Evolutionary conservation across 495 filamentous ascomycete species (phyloP), one percentile per base, ranked within the genome.

Genomic region (Daldinia concentrica): DNA sequence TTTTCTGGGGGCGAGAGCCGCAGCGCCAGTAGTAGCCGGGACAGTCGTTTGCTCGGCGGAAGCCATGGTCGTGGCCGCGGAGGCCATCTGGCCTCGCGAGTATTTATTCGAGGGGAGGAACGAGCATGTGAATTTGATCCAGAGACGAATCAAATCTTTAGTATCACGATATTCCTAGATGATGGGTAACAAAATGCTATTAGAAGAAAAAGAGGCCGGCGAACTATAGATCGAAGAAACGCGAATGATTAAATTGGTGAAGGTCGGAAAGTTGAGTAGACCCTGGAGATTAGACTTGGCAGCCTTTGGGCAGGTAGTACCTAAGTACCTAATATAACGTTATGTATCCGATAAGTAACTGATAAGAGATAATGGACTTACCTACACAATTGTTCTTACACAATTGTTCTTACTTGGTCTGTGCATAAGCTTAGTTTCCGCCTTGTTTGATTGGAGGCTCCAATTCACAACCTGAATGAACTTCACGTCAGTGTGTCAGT

Each of bases 1-100:
- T 73, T 90, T 92, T 86, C 91, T 79, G 79, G 86, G 71, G 80
- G 82, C 17, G 82, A 73, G 45, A 74, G 78, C 27, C 77, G 81
- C 37, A 80, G 78, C 24, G 82, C 82, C 39, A 79, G 52, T 41
- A 79, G 52, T 22, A 26, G 79, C 70, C 57, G 79, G 73, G 37
- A 77, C 60, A 51, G 77, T 32, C 9, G 76, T 69, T 54, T 77
- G 80, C 71, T 84, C 80, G 68, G 78, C 52, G 51, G 79, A 76
- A 64, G 81, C 82, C 84, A 87, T 87, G 34, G 72, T 67, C 26
- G 60, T 52, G 36, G 66, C 77, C 74, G 64, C 63, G 8, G 64
- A 68, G 74, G 71, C 76, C 74, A 68, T 76, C 36, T 41, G 70
- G 70, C 70, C 75, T 22, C 43, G 43, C 43, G 43, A 26, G 5